Evolutionary conservation across 345 rosid species (phyloP), one percentile per base, ranked within the genome.

Genomic region (Eucalyptus erythrocorys): DNA sequence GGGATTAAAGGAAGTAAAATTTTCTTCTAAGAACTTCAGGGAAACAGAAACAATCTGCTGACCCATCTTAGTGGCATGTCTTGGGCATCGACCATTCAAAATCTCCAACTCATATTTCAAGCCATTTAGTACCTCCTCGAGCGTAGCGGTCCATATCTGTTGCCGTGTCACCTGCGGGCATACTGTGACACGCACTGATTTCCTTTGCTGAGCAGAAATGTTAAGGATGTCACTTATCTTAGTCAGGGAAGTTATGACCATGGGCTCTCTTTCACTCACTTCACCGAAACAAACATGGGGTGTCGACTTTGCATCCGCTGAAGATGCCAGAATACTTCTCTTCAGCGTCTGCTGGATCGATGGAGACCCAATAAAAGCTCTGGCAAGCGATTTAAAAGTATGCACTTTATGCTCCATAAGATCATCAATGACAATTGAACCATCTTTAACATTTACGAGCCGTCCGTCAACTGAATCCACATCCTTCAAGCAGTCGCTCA

Each of bases 141-240:
- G 94, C 4, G 94, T 91, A 40, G 96, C 95, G 34, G 91, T 90
- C 97, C 98, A 96, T 89, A 97, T 95, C 87, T 94, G 94, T 87
- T 93, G 91, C 89, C 92, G 94, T 14, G 99, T 95, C 34, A 97
- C 96, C 92, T 94, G 99, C 14, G 96, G 93, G 90, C 96, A 92
- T 17, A 97, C 90, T 0, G 92, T 55, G 66, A 87, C 49, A 27
- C 98, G 93, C 84, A 84, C 98, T 30, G 89, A 85, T 91, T 97
- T 95, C 94, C 95, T 90, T 57, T 95, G 96, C 82, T 95, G 99
- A 6, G 97, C 95, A 22, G 98, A 91, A 85, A 97, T 90, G 48
- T 93, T 91, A 55, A 95, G 96, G 87, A 92, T 89, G 90, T 93
- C 89, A 84, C 95, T 86, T 34, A 95, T 93, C 89, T 89, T 92